Percentiles rank a stretch among this genome's conserved stretches.
Evolutionary conservation across 208 protist genomes (phyloP).

Genomic region (Crithidia brevicula): DNA sequence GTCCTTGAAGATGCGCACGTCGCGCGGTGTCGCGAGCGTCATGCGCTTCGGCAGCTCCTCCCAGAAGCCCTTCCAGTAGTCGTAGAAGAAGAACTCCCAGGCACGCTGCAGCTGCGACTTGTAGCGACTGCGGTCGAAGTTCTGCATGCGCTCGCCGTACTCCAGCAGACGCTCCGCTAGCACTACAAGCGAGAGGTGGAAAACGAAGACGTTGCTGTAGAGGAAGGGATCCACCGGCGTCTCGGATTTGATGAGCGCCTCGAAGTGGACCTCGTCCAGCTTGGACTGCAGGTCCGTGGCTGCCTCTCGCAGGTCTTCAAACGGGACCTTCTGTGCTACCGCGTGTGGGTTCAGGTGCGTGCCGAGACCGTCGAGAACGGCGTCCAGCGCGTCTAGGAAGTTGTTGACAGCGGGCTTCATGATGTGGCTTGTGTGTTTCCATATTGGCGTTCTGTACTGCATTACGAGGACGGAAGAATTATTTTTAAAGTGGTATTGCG

Average conservation of each 20-base stretch:
- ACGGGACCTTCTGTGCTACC: slow-evolving; percentile 41
- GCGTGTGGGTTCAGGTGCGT: slow-evolving; percentile 46
- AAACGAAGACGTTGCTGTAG: slow-evolving; percentile 39
- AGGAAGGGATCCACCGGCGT: slow-evolving; percentile 38
- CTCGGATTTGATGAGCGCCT: slow-evolving; percentile 33
- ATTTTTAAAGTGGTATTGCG: neutral
- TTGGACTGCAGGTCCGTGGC: slow-evolving; percentile 41
- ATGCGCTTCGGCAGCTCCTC: slow-evolving; percentile 57
- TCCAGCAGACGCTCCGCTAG: slow-evolving; percentile 47
- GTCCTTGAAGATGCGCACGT: slow-evolving; percentile 78
- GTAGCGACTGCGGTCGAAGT: slow-evolving; percentile 67
- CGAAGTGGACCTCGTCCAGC: slow-evolving; percentile 54
- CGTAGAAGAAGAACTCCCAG: slow-evolving; percentile 63
- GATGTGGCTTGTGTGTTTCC: slow-evolving; percentile 16
- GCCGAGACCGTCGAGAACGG: slow-evolving; percentile 42
- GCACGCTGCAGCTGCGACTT: slow-evolving; percentile 36
- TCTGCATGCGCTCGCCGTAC: slow-evolving; percentile 35
- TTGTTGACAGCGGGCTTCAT: slow-evolving; percentile 24
- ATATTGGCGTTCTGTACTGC: slow-evolving; percentile 7
- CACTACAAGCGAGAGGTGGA: slow-evolving; percentile 36
- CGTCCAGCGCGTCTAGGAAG: slow-evolving; percentile 38
- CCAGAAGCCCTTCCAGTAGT: slow-evolving; percentile 69
- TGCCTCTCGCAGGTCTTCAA: slow-evolving; percentile 41
- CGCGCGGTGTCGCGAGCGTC: slow-evolving; percentile 57
- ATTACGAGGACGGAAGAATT: neutral